Evolutionary conservation across 2,329 filamentous ascomycete species (phyloP).

Genomic region (Knoxdaviesia capensis): DNA sequence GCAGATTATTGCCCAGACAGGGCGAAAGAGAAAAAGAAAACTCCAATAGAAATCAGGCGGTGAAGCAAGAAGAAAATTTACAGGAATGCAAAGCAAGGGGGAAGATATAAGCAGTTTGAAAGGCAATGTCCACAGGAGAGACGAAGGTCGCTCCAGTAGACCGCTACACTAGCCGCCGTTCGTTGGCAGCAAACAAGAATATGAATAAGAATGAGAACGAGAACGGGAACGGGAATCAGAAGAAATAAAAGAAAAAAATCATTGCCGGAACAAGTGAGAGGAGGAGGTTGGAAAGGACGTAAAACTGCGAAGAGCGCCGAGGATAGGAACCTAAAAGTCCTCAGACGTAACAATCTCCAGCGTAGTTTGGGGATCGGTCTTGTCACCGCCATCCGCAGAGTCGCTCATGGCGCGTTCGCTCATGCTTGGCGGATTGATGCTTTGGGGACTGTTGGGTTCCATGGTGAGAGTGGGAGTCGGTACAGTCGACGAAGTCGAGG

Average conservation of each 20-base stretch:
- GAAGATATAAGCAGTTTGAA: slow-evolving; percentile 1
- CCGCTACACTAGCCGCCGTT: too few relatives aligned
- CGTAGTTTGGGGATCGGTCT: too few relatives aligned
- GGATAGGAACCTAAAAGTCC: too few relatives aligned
- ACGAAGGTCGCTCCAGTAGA: too few relatives aligned
- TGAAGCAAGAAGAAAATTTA: slow-evolving; percentile 1
- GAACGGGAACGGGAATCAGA: neutral
- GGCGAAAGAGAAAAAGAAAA: neutral
- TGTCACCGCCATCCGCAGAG: slow-evolving; percentile 11
- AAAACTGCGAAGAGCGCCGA: too few relatives aligned
- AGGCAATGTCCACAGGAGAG: slow-evolving; percentile 1
- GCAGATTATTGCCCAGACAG: slow-evolving; percentile 3
- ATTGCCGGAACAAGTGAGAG: too few relatives aligned
- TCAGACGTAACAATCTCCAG: too few relatives aligned
- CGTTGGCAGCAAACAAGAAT: too few relatives aligned
- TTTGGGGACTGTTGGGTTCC: slow-evolving; percentile 49
- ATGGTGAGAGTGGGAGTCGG: slow-evolving; percentile 48
- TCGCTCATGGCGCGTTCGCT: slow-evolving; percentile 32
- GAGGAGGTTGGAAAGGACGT: too few relatives aligned
- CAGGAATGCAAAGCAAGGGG: slow-evolving; percentile 1
- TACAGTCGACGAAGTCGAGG: slow-evolving; percentile 31
- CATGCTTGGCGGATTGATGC: slow-evolving; percentile 43
- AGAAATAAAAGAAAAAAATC: too few relatives aligned
- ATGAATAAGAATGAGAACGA: neutral
- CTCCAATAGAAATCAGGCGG: neutral